A percentile compares a stretch with the other conserved stretches of the same genome.
Evolutionary conservation across 2,329 filamentous ascomycete genomes (phyloP).

Genomic region (Fusarium sp.): DNA sequence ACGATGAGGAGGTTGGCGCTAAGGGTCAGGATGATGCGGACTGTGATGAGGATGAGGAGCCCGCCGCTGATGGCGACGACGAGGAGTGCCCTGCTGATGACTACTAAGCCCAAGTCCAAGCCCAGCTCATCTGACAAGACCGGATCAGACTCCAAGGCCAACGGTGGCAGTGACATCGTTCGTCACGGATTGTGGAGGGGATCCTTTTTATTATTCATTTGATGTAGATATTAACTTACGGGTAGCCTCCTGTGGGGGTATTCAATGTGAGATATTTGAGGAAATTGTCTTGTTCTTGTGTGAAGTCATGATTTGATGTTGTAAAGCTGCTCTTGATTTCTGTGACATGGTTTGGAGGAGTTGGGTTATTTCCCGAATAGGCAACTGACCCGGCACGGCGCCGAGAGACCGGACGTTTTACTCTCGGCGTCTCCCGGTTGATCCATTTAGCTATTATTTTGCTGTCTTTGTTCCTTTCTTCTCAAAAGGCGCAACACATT

Average conservation of each 20-base stretch:
- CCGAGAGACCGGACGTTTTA: neutral
- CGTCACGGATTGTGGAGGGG: constrained; percentile 16
- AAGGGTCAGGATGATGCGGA: constrained; percentile 24
- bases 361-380: neutral
- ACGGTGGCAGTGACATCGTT: constrained; percentile 24
- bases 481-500: neutral
- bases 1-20: constrained; percentile 5
- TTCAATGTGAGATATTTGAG: constrained; percentile 45
- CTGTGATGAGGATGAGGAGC: constrained; percentile 25
- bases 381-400: neutral
- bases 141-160: neutral
- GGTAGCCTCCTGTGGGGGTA: constrained; percentile 44
- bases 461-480: neutral
- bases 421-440: neutral
- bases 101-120: neutral
- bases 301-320: neutral
- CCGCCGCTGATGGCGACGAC: constrained; percentile 22
- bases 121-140: neutral
- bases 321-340: neutral
- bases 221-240: constrained; percentile 45
- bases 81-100: constrained; percentile 37
- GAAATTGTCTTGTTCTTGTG: neutral
- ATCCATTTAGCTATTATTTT: neutral
- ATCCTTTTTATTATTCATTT: constrained; percentile 14
- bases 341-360: neutral